Percentiles rank a stretch among this genome's conserved stretches.
These are phyloP conservation scores for Amauroascus niger DNA, from an alignment of 2,329 filamentous ascomycete species.

Conservation along the genomic window DNA sequence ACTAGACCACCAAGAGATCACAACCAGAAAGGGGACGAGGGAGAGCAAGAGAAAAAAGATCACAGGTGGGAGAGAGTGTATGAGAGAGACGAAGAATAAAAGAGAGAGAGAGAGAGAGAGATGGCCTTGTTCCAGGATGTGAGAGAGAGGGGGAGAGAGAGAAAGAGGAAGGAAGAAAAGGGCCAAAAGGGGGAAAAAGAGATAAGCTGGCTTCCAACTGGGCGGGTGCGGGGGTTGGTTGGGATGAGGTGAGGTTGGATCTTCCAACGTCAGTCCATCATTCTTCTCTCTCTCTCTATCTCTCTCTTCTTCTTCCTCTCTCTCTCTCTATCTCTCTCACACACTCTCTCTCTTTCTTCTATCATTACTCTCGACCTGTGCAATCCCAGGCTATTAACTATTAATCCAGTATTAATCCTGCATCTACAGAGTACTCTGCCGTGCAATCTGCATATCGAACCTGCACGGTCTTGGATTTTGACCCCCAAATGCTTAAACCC, in stretches of 20 bases:
- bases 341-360: not conserved
- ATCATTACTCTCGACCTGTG: not conserved
- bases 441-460: not conserved
- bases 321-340: not conserved
- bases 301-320: not conserved
- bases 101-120: not conserved
- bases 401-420: conserved; percentile 2
- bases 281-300: not conserved
- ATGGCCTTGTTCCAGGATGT: no score
- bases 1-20: no score
- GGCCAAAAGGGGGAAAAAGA: no score
- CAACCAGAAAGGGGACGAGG: no score
- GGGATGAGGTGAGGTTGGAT: not conserved
- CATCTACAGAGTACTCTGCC: not conserved
- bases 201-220: no score
- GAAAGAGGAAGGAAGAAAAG: not conserved
- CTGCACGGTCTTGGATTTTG: conserved; percentile 1
- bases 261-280: not conserved
- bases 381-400: not conserved
- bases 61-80: not conserved
- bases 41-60: no score
- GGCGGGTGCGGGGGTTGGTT: not conserved
- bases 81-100: not conserved
- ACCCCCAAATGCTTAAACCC: not conserved
- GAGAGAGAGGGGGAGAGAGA: not conserved